Evolutionary conservation across 495 filamentous ascomycete species (phyloP).

Genomic region (Hypoxylon cercidicola): DNA sequence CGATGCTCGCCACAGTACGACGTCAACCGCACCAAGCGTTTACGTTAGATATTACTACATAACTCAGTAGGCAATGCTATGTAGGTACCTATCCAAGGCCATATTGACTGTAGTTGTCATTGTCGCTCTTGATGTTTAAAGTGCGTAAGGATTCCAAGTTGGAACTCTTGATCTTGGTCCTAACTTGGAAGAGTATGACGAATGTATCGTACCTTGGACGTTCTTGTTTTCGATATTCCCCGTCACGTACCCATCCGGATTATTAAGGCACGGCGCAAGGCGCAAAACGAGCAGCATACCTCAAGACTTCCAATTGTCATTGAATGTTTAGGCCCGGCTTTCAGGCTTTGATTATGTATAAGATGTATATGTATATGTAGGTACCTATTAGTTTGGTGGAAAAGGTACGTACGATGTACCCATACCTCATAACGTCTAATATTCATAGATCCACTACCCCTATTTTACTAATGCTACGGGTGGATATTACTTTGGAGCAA

Average conservation of each 20-base stretch:
- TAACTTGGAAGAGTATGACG: slow-evolving; percentile 23
- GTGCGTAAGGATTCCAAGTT: slow-evolving; percentile 2
- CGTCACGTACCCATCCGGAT: not conserved
- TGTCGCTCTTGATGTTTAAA: slow-evolving; percentile 9
- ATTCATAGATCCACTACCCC: slow-evolving; percentile 35
- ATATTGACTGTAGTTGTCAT: not conserved
- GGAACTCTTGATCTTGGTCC: not conserved
- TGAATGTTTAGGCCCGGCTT: slow-evolving; percentile 14
- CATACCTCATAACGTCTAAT: not conserved
- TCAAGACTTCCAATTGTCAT: not conserved
- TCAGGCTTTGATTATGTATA: not conserved
- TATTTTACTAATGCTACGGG: slow-evolving; percentile 28
- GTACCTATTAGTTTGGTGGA: not conserved
- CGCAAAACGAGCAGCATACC: not conserved
- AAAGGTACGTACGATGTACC: not conserved
- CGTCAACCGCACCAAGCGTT: slow-evolving; percentile 25
- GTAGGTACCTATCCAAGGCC: not conserved
- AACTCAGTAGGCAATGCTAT: not conserved
- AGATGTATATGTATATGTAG: not conserved
- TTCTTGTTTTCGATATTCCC: slow-evolving; percentile 19
- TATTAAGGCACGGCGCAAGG: slow-evolving; percentile 6
- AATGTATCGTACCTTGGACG: slow-evolving; percentile 8
- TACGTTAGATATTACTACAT: slow-evolving; percentile 29
- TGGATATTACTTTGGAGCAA: slow-evolving; percentile 24
- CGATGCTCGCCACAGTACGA: slow-evolving; percentile 37